Evolutionary conservation across 345 rosid genomes (phyloP), one percentile per base, ranked within the genome.

Genomic region (Salix purpurea): DNA sequence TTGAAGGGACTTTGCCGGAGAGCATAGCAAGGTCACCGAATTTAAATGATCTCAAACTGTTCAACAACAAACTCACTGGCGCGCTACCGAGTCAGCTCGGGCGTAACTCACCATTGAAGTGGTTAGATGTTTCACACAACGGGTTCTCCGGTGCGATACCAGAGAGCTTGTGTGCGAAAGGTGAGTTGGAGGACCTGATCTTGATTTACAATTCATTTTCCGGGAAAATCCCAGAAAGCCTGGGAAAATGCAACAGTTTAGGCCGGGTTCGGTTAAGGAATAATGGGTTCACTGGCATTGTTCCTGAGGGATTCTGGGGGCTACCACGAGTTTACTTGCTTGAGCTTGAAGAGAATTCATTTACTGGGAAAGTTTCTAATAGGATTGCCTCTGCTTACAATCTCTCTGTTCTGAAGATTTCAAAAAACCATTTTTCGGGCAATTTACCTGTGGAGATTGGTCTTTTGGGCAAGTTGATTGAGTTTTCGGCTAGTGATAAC

Each of bases 271-370:
- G 98, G 32, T 69, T 96, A 40, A 86, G 73, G 82, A 81, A 84
- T 74, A 93, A 93, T 62, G 72, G 64, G 74, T 84, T 96, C 12
- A 81, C 90, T 0, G 98, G 98, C 71, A 50, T 72, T 0, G 82
- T 96, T 39, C 94, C 98, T 1, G 84, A 83, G 16, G 81, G 75
- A 0, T 83, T 96, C 54, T 96, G 99, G 99, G 96, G 92, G 4
- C 82, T 89, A 74, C 97, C 96, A 24, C 78, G 76, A 19, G 83
- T 88, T 5, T 87, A 76, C 72, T 87, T 96, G 73, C 85, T 96
- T 26, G 94, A 96, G 61, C 90, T 93, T 70, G 82, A 79, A 0
- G 87, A 83, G 1, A 96, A 96, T 75, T 84, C 79, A 0, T 85
- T 96, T 69, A 76, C 87, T 44, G 99, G 99, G 30, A 42, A 30